These are phyloP conservation scores for Pythium apleroticum DNA, from an alignment of 352 stramenopile genomes.

Conservation along the genomic window DNA sequence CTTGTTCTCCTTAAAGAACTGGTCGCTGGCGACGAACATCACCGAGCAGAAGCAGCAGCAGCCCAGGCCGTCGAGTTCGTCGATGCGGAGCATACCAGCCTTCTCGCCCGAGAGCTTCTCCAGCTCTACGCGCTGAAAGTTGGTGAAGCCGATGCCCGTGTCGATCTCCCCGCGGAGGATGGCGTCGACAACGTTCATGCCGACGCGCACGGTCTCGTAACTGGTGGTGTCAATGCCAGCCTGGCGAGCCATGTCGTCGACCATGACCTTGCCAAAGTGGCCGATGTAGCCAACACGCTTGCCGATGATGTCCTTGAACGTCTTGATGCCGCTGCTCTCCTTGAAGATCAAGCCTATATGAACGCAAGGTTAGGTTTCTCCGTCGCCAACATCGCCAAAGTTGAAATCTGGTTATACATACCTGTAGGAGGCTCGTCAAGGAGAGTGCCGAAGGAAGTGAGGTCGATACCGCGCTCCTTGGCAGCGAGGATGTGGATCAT, in stretches of 20 bases:
- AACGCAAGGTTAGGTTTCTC: background rate
- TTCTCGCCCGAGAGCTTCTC: conserved; percentile 52
- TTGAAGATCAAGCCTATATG: conserved; percentile 47
- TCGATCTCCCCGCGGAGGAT: conserved; percentile 51
- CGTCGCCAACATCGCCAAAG: background rate
- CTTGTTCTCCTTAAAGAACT: conserved; percentile 51
- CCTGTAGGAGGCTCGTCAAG: conserved; percentile 47
- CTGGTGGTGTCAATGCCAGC: conserved; percentile 43
- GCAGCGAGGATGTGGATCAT: conserved; percentile 56
- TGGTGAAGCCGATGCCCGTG: conserved; percentile 53
- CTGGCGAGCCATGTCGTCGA: conserved; percentile 53
- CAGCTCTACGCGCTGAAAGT: conserved; percentile 54
- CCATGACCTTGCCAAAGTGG: conserved; percentile 55
- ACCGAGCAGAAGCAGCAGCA: conserved; percentile 61
- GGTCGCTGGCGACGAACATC: conserved; percentile 52
- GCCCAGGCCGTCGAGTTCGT: conserved; percentile 47
- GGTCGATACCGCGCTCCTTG: conserved; percentile 50
- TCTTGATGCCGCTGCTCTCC: conserved; percentile 47
- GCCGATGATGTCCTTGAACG: conserved; percentile 55
- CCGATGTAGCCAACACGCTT: conserved; percentile 56
- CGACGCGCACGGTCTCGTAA: conserved; percentile 46
- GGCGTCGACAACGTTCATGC: conserved; percentile 55
- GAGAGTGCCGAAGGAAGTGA: conserved; percentile 48
- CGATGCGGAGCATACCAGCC: conserved; percentile 49
- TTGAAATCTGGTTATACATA: conserved; percentile 5